Base-by-base conservation (phyloP, 768 basidiomycete genomes). In the Hemileccinum rubropunctum region DNA sequence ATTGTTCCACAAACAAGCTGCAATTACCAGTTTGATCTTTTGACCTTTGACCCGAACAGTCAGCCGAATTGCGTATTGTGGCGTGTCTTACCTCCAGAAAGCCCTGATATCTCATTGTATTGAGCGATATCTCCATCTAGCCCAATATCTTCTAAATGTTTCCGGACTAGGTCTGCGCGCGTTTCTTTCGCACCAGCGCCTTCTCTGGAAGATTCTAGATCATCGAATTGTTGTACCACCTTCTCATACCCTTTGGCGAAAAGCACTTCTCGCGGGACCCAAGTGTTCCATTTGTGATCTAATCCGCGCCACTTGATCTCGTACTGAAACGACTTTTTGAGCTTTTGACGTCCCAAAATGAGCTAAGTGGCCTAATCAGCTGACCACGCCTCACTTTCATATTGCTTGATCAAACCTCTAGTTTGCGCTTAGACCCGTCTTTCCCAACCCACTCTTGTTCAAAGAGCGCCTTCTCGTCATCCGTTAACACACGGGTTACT, bases 121-220 rank as follows among this genome's bases (percentile, higher is more conserved):
- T 97, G 92, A 11, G 95, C 95, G 52, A 98, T 98, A 73, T 98
- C 92, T 37, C 95, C 95, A 71, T 98, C 92, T 34, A 98, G 77
- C 32, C 95, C 95, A 57, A 98, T 91, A 58, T 94, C 94, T 69
- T 97, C 93, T 40, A 98, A 73, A 59, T 95, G 91, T 70, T 94
- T 91, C 57, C 95, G 81, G 41, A 98, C 89, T 41, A 90, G 73
- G 59, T 84, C 78, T 14, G 82, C 81, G 32, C 84, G 72, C 6
- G 93, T 95, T 58, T 98, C 95, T 37, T 93, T 84, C 27, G 86
- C 74, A 43, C 95, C 95, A 49, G 95, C 93, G 53, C 95, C 95
- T 70, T 98, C 95, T 58, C 95, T 76, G 3, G 94, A 97, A 1
- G 95, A 86, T 69, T 98, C 95, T 17, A 98, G 80, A 70, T 98